Evolutionary conservation across 352 stramenopile genomes (phyloP).

Genomic region (Phytophthora fragariae): DNA sequence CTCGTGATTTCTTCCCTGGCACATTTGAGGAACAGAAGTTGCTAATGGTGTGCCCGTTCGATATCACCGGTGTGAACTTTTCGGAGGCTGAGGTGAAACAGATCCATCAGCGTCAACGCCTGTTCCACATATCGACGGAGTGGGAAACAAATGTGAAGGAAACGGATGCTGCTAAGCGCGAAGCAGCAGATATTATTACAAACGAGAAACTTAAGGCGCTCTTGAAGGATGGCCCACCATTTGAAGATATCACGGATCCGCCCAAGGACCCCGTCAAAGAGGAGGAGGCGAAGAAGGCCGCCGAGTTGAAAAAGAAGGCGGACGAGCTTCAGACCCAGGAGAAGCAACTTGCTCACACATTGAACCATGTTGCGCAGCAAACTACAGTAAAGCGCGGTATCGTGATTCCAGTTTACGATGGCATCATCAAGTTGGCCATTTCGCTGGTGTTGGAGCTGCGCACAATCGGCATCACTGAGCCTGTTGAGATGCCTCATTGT

Average conservation of each 20-base stretch:
- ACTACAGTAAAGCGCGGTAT: slow-evolving; percentile 51
- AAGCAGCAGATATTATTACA: slow-evolving; percentile 33
- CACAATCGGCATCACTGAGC: slow-evolving; percentile 44
- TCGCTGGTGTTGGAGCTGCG: slow-evolving; percentile 61
- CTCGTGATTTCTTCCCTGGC: slow-evolving; percentile 50
- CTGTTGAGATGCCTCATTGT: slow-evolving; percentile 64
- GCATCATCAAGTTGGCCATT: slow-evolving; percentile 47
- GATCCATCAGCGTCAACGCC: slow-evolving; percentile 48
- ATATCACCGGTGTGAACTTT: slow-evolving; percentile 44
- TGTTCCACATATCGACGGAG: slow-evolving; percentile 36
- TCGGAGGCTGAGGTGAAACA: slow-evolving; percentile 36
- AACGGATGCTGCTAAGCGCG: slow-evolving; percentile 12
- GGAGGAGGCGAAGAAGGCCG: slow-evolving; percentile 23
- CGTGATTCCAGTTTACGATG: slow-evolving; percentile 61
- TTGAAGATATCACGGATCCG: slow-evolving; percentile 29
- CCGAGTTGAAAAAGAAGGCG: slow-evolving; percentile 21
- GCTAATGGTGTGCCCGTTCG: slow-evolving; percentile 48
- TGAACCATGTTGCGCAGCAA: slow-evolving; percentile 40
- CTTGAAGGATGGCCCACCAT: slow-evolving; percentile 19
- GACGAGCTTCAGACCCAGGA: slow-evolving; percentile 33
- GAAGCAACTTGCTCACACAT: slow-evolving; percentile 38
- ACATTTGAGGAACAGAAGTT: slow-evolving; percentile 46
- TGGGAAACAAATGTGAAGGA: slow-evolving; percentile 37
- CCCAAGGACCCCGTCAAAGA: slow-evolving; percentile 28
- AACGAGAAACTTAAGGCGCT: slow-evolving; percentile 33